Percentiles rank a stretch among this genome's conserved stretches.
Evolutionary conservation across 1,284 basidiomycete genomes (phyloP).

Genomic region (Microstroma glucosiphilum): DNA sequence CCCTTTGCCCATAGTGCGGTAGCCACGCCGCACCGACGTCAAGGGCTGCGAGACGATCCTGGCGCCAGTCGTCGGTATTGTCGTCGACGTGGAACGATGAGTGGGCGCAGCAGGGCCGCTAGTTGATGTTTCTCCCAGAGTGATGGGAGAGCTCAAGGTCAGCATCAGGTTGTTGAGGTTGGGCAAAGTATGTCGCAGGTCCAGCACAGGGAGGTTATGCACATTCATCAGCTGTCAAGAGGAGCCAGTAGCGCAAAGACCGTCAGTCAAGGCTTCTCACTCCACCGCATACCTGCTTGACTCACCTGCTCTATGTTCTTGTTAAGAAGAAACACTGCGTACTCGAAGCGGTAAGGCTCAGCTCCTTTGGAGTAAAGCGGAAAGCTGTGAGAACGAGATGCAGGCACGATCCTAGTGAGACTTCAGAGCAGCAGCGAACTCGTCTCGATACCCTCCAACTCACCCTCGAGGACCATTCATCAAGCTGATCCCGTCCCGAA

Average conservation of each 20-base stretch:
- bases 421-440: not conserved
- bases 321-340: slow-evolving; percentile 92
- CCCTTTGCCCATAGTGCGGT: not conserved
- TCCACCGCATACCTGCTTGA: too few relatives aligned
- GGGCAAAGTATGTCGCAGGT: slow-evolving; percentile 89
- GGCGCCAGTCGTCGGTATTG: not conserved
- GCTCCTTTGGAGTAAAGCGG: slow-evolving; percentile 89
- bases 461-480: slow-evolving; percentile 42
- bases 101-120: too few relatives aligned
- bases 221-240: slow-evolving; percentile 36
- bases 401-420: not conserved
- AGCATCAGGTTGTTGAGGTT: slow-evolving; percentile 90
- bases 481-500: slow-evolving; percentile 44
- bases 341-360: slow-evolving; percentile 93
- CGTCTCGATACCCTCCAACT: not conserved
- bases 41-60: not conserved
- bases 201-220: slow-evolving; percentile 61
- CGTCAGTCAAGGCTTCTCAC: slow-evolving; percentile 13
- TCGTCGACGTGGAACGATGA: not conserved
- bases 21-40: not conserved
- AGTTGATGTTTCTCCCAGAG: not conserved
- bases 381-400: slow-evolving; percentile 26
- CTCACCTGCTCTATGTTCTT: slow-evolving; percentile 74
- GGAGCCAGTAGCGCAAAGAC: slow-evolving; percentile 19
- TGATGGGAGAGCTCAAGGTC: slow-evolving; percentile 56